phyloP scores from a whole-genome alignment of 2,329 filamentous ascomycete genomes.

The Pseudonectria buxi region DNA sequence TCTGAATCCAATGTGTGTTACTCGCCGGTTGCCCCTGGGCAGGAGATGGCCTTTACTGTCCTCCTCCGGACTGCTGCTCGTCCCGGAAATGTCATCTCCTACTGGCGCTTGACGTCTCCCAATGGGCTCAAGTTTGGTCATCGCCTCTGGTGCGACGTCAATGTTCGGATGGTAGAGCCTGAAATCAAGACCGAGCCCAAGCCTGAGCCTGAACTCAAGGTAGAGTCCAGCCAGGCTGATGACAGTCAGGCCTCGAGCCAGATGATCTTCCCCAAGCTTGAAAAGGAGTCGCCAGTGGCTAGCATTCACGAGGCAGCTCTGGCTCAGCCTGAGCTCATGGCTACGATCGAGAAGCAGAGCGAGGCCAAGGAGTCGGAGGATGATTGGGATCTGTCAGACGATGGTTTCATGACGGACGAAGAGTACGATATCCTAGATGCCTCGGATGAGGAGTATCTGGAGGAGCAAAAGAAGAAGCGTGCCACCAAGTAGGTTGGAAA shows the following conservation, averaged over 20 bases:
- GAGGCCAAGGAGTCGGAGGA: conserved; percentile 40
- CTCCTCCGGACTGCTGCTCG: conserved; percentile 73
- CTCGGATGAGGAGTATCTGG: conserved; percentile 76
- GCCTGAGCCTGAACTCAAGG: conserved; percentile 10
- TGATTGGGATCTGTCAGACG: conserved; percentile 57
- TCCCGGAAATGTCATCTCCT: conserved; percentile 77
- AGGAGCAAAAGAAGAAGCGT: conserved; percentile 43
- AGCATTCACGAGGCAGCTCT: conserved; percentile 66
- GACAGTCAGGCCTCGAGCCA: conserved; percentile 35
- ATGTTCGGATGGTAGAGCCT: conserved; percentile 48
- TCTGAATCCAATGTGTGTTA: conserved; percentile 76
- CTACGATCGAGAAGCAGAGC: conserved; percentile 46
- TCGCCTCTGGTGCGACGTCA: conserved; percentile 90
- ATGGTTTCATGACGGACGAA: conserved; percentile 89
- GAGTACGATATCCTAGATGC: conserved; percentile 97
- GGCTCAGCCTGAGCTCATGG: conserved; percentile 45
- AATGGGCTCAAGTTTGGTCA: conserved; percentile 83
- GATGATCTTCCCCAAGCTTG: conserved; percentile 96
- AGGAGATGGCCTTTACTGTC: conserved; percentile 75
- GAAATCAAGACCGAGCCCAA: conserved; percentile 19
- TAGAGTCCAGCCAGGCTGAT: conserved; percentile 25
- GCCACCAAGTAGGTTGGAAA: conserved; percentile 28
- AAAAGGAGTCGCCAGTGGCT: conserved; percentile 81
- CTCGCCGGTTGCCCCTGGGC: conserved; percentile 61
- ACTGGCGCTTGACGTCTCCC: conserved; percentile 86